These are phyloP conservation scores for Aureobasidium musti DNA, from an alignment of 2,329 filamentous ascomycete species.

Conservation along the genomic window DNA sequence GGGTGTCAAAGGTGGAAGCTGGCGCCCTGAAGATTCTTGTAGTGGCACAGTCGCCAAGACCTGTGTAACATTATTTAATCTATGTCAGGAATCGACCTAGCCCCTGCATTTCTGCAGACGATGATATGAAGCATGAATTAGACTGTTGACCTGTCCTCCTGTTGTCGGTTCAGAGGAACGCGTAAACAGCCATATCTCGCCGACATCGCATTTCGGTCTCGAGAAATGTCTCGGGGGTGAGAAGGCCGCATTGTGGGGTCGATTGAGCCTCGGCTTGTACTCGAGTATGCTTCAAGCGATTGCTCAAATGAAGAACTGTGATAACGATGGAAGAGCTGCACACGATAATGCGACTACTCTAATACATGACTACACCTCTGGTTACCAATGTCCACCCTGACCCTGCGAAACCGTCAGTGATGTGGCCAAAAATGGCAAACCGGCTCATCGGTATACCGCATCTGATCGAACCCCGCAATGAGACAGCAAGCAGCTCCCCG, in stretches of 20 bases:
- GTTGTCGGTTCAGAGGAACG: background rate
- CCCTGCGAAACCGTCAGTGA: background rate
- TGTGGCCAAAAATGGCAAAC: background rate
- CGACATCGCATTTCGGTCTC: background rate
- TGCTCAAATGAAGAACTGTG: background rate
- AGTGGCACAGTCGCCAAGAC: slow-evolving; percentile 9
- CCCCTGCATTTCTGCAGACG: too few species aligned
- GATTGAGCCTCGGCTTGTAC: slow-evolving; percentile 1
- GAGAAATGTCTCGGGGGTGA: background rate
- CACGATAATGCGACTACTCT: background rate
- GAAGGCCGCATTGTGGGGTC: slow-evolving; percentile 5
- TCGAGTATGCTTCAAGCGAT: slow-evolving; percentile 1
- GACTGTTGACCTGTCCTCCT: background rate
- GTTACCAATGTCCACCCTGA: background rate
- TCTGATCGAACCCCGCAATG: background rate
- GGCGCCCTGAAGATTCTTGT: background rate
- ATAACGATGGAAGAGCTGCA: background rate
- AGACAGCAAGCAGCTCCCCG: background rate
- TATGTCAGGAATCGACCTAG: background rate
- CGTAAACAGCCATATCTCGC: too few species aligned
- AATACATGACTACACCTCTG: background rate
- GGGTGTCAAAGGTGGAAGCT: background rate
- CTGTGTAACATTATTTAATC: background rate
- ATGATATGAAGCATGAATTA: too few species aligned
- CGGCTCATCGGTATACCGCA: slow-evolving; percentile 19